Conservation (phyloP, 176 grass and related monocot genomes). For the Ampelocalamus luodianensis region DNA sequence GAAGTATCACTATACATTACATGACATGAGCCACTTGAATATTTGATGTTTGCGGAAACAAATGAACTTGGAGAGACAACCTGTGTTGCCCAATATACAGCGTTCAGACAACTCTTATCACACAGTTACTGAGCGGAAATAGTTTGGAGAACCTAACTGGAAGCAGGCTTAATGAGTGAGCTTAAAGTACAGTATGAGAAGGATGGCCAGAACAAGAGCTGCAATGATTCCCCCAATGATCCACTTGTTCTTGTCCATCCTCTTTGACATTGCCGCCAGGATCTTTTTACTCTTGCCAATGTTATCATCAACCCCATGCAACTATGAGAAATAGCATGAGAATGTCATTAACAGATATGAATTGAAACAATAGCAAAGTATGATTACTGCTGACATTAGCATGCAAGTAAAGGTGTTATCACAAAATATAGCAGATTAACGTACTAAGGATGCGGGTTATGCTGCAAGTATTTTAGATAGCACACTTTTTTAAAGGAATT, state of each 20-base stretch:
- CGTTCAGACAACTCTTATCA: constrained; percentile 37
- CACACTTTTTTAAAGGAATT: not conserved
- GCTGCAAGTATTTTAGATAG: constrained; percentile 2
- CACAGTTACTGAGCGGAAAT: constrained; percentile 49
- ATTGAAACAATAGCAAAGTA: not conserved
- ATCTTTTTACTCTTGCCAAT: constrained; percentile 95
- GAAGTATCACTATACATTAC: constrained; percentile 38
- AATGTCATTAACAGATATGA: constrained; percentile 24
- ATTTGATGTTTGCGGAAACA: constrained; percentile 28
- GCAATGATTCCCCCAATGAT: constrained; percentile 75
- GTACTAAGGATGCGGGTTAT: not conserved
- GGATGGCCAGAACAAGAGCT: constrained; percentile 70
- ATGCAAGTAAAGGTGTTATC: not conserved
- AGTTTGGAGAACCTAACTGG: constrained; percentile 23
- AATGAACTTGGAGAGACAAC: constrained; percentile 18
- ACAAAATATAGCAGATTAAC: not conserved
- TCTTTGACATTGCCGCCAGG: constrained; percentile 81
- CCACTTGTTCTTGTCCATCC: constrained; percentile 98
- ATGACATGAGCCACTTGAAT: constrained; percentile 11
- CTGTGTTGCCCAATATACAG: constrained; percentile 34
- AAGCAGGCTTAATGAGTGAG: constrained; percentile 49
- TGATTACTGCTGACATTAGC: not conserved
- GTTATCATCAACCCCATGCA: constrained; percentile 93
- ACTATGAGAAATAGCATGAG: constrained; percentile 43
- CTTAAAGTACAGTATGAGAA: constrained; percentile 91